These are phyloP conservation scores for Colletotrichum sp. DNA, from an alignment of 2,329 filamentous ascomycete species.

Conservation along the genomic window DNA sequence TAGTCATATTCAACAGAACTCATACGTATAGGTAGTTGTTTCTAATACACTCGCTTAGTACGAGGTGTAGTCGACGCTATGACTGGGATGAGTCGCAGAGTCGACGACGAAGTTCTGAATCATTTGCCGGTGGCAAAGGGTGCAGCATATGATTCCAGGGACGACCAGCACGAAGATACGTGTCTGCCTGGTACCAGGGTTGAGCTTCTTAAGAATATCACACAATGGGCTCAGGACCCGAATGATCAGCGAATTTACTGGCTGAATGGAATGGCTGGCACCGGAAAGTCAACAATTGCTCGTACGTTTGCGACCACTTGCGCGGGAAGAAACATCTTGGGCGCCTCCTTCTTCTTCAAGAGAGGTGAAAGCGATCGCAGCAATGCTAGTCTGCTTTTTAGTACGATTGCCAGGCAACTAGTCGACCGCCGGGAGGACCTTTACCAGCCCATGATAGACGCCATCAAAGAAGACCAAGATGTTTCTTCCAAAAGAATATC, in stretches of 20 bases:
- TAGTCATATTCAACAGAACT: too few relatives aligned
- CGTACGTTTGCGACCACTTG: conserved; percentile 30
- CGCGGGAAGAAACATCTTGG: conserved; percentile 3
- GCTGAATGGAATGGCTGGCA: conserved; percentile 39
- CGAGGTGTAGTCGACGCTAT: too few relatives aligned
- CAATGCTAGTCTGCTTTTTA: neutral
- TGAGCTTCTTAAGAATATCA: conserved; percentile 29
- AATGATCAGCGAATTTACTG: conserved; percentile 30
- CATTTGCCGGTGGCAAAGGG: neutral
- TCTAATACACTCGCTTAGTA: neutral
- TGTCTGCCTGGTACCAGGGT: conserved; percentile 31
- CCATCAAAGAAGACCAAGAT: neutral
- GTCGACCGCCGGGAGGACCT: fast-evolving
- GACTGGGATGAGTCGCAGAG: too few relatives aligned
- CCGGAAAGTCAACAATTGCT: conserved; percentile 39
- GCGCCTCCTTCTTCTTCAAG: conserved; percentile 27
- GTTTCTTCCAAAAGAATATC: too few relatives aligned
- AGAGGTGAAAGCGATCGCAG: neutral
- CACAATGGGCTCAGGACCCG: conserved; percentile 26
- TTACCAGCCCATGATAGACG: neutral
- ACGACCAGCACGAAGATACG: conserved; percentile 29
- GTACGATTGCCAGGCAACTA: neutral
- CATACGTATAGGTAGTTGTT: too few relatives aligned
- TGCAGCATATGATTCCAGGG: conserved; percentile 32
- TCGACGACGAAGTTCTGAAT: neutral